A percentile compares a stretch with the other conserved stretches of the same genome.
Evolutionary conservation across 108 stramenopile species (phyloP).

Genomic region (Skeletonema tropicum): DNA sequence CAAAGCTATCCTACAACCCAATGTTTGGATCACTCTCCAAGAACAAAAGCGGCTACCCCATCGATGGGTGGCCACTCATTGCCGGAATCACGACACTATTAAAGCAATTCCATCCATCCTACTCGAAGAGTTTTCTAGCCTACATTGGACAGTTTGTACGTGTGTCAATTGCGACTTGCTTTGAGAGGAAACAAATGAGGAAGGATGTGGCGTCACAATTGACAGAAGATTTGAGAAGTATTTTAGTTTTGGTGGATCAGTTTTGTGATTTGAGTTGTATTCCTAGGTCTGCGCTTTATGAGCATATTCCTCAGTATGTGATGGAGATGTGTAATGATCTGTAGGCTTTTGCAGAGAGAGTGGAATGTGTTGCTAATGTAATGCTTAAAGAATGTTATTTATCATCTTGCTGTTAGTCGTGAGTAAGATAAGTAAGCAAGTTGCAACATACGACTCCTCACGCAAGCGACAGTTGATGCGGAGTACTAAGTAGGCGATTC

Average conservation of each 20-base stretch:
- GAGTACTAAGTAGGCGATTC: no score
- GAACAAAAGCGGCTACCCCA: constrained; percentile 31
- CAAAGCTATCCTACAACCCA: constrained; percentile 48
- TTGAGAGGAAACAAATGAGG: constrained; percentile 22
- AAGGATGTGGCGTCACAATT: constrained; percentile 38
- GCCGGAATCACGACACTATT: constrained; percentile 57
- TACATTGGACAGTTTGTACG: constrained; percentile 65
- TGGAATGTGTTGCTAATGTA: no score
- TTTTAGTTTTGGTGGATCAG: constrained; percentile 46
- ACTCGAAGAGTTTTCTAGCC: constrained; percentile 46
- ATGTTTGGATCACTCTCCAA: constrained; percentile 53
- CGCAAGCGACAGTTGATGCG: no score
- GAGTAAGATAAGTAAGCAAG: no score
- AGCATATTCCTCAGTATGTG: constrained; percentile 59
- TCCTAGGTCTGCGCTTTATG: constrained; percentile 38
- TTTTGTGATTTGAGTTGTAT: constrained; percentile 47
- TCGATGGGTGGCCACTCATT: constrained; percentile 67
- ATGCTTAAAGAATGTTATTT: no score
- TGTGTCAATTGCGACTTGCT: constrained; percentile 32
- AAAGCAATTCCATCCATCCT: constrained; percentile 63
- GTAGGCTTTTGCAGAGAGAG: background rate
- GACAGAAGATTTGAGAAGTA: constrained; percentile 48
- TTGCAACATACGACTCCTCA: no score
- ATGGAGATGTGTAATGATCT: constrained; percentile 46
- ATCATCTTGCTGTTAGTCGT: no score